Evolutionary conservation across 1,284 basidiomycete genomes (phyloP).

Genomic region (Earliella scabrosa): DNA sequence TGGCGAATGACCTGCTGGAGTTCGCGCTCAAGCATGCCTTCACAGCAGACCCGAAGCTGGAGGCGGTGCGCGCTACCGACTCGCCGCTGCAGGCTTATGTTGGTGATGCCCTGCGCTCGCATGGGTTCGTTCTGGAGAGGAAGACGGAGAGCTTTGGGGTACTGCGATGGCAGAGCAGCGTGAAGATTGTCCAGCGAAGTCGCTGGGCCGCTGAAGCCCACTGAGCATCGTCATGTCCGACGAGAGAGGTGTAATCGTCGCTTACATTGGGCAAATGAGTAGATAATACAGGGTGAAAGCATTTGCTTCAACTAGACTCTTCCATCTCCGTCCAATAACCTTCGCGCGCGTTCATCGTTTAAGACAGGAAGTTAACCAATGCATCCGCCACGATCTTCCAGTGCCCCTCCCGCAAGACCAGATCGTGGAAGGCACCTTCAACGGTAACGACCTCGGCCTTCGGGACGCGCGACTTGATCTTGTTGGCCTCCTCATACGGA

Average conservation of each 20-base stretch:
- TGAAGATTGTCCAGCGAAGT: slow-evolving; percentile 44
- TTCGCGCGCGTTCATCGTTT: too few relatives aligned
- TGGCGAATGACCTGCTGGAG: slow-evolving; percentile 70
- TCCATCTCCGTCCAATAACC: too few relatives aligned
- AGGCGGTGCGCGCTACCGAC: slow-evolving; percentile 49
- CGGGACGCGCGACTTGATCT: slow-evolving; percentile 58
- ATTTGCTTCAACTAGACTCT: too few relatives aligned
- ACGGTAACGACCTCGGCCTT: slow-evolving; percentile 58
- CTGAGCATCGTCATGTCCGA: too few relatives aligned
- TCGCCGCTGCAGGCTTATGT: slow-evolving; percentile 58
- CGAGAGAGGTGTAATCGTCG: too few relatives aligned
- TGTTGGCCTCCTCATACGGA: slow-evolving; percentile 56
- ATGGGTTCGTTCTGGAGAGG: slow-evolving; percentile 56
- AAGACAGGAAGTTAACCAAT: slow-evolving; percentile 41
- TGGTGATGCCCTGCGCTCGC: slow-evolving; percentile 46
- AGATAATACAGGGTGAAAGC: too few relatives aligned
- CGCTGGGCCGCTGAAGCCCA: slow-evolving; percentile 38
- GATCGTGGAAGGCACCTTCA: slow-evolving; percentile 55
- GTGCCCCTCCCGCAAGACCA: slow-evolving; percentile 53
- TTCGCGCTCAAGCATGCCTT: slow-evolving; percentile 66
- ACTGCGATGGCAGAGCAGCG: slow-evolving; percentile 54
- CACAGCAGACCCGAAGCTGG: slow-evolving; percentile 42
- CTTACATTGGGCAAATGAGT: neutral
- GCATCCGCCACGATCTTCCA: slow-evolving; percentile 46
- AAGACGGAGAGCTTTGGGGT: slow-evolving; percentile 51